Evolutionary conservation across 164 flowering plant genomes (phyloP).

Genomic region (Litsea cubeba): DNA sequence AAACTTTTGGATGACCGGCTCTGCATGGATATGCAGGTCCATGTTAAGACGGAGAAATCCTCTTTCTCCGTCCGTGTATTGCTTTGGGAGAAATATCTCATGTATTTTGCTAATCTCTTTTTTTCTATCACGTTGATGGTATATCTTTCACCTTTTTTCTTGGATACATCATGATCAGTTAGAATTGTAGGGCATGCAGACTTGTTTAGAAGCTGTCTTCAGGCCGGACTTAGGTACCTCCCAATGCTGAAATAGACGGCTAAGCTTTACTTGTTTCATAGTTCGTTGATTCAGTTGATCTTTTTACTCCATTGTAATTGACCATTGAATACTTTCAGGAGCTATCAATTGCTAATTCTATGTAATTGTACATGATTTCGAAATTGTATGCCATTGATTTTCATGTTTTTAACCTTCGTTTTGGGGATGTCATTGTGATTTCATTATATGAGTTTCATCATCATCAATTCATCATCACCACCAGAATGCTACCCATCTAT

Average conservation of each 20-base stretch:
- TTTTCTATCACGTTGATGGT: conserved; percentile 17
- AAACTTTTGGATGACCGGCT: conserved; percentile 62
- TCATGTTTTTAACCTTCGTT: too few relatives aligned
- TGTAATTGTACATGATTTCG: too few relatives aligned
- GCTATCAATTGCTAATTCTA: too few relatives aligned
- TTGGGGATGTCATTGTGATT: too few relatives aligned
- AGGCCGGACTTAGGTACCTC: not conserved
- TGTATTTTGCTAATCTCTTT: conserved; percentile 95
- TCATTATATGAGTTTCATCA: too few relatives aligned
- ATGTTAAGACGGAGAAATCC: conserved; percentile 70
- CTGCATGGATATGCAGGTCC: conserved; percentile 96
- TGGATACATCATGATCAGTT: not conserved
- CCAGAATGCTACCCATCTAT: too few relatives aligned
- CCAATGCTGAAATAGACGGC: not conserved
- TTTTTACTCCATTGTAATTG: too few relatives aligned
- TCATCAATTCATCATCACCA: too few relatives aligned
- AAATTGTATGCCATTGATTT: too few relatives aligned
- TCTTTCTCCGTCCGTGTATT: conserved; percentile 83
- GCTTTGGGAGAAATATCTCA: conserved; percentile 90
- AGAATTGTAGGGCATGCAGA: not conserved
- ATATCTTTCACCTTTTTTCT: not conserved
- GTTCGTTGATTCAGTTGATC: too few relatives aligned
- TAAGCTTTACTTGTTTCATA: not conserved
- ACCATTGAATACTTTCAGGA: too few relatives aligned
- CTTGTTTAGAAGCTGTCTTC: not conserved